Evolutionary conservation across 768 basidiomycete species (phyloP), one percentile per base, ranked within the genome.

Genomic region (Calocera viscosa): DNA sequence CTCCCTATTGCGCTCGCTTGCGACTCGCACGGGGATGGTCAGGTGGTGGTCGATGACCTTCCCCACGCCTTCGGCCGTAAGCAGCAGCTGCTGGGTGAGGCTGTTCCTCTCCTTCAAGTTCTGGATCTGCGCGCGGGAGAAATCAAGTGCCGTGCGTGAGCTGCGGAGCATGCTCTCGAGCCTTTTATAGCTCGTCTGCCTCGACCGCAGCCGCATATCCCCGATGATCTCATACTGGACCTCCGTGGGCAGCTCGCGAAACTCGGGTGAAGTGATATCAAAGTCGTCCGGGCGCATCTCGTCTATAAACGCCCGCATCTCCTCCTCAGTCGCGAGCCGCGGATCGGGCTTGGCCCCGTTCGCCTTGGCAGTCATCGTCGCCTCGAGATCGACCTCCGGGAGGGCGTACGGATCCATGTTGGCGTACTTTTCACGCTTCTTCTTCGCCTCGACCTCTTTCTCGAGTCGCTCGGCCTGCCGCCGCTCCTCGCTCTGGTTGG

Each of bases 141-240:
- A 99, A 75, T 98, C 96, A 66, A 97, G 79, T 0, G 96, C 87
- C 0, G 94, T 95, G 1, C 79, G 80, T 0, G 93, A 83, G 49
- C 81, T 83, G 65, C 80, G 81, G 22, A 95, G 79, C 96, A 99
- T 99, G 66, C 87, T 87, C 72, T 96, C 89, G 49, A 98, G 78
- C 2, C 96, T 89, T 34, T 85, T 86, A 77, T 94, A 89, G 10
- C 92, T 95, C 14, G 91, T 94, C 76, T 97, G 94, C 1, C 96
- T 84, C 0, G 94, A 97, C 76, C 93, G 94, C 67, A 96, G 80
- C 1, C 96, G 86, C 63, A 98, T 80, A 78, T 99, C 96, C 65
- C 95, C 94, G 35, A 98, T 87, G 70, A 99, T 95, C 78, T 99
- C 96, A 76, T 98, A 99, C 72, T 99, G 93, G 24, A 96, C 86